Percentiles rank a stretch among this genome's conserved stretches.
phyloP scores from a whole-genome alignment of 345 rosid genomes.

The Litchi chinensis region DNA sequence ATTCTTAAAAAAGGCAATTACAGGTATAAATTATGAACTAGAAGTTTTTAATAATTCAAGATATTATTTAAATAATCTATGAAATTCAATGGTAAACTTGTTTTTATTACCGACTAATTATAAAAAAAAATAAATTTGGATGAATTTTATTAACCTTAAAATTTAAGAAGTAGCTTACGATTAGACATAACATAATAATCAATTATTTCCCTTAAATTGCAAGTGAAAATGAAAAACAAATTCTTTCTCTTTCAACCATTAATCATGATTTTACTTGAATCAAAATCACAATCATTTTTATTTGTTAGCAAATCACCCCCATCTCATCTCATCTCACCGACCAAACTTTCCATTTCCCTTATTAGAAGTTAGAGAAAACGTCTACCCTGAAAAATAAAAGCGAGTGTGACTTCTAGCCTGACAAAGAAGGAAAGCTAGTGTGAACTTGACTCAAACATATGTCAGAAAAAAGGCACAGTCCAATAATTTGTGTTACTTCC shows the following conservation, averaged over 20 bases:
- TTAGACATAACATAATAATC: conserved; percentile 1
- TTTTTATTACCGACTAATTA: no score
- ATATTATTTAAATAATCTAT: no score
- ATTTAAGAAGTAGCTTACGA: no score
- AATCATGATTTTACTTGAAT: conserved; percentile 1
- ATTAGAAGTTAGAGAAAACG: neutral
- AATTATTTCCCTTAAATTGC: conserved; percentile 1
- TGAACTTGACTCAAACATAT: neutral
- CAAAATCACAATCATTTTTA: neutral
- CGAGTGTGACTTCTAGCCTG: neutral
- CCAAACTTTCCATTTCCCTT: neutral
- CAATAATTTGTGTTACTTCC: neutral
- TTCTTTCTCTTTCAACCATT: neutral
- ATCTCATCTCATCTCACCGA: neutral
- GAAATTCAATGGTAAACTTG: no score
- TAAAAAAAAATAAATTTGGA: no score
- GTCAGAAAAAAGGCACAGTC: neutral
- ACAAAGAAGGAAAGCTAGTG: neutral
- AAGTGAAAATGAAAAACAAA: neutral
- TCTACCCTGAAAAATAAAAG: neutral
- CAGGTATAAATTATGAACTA: no score
- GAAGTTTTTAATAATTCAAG: no score
- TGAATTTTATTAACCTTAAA: no score
- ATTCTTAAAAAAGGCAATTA: no score
- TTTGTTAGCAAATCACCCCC: neutral